Evolutionary conservation across 495 filamentous ascomycete species (phyloP).

Genomic region (Chlorociboria aeruginascens): DNA sequence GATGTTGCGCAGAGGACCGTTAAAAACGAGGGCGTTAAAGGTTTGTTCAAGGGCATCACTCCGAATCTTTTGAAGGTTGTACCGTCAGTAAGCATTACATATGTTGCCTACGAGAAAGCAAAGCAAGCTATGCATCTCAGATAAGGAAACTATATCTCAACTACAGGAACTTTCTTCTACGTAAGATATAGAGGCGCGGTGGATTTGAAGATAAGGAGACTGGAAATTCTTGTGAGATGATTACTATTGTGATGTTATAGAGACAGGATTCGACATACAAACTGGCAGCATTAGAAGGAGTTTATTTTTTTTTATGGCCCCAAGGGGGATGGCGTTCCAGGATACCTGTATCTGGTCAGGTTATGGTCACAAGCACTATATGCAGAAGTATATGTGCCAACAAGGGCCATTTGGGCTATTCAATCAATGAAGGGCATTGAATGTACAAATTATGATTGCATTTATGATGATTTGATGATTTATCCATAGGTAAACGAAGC

Average conservation of each 20-base stretch:
- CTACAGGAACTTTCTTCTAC: background rate
- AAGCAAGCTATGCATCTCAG: conserved; percentile 40
- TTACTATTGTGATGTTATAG: too few species aligned
- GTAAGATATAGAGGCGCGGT: too few species aligned
- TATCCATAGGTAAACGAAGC: too few species aligned
- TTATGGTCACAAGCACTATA: background rate
- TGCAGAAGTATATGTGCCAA: background rate
- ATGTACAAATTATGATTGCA: too few species aligned
- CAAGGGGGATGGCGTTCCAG: conserved; percentile 4
- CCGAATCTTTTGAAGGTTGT: conserved; percentile 96
- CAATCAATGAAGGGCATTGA: too few species aligned
- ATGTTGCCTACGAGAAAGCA: conserved; percentile 93
- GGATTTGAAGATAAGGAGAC: too few species aligned
- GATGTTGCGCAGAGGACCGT: conserved; percentile 79
- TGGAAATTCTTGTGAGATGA: too few species aligned
- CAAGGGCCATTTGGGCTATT: too few species aligned
- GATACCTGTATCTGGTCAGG: conserved; percentile 4
- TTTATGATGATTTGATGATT: too few species aligned
- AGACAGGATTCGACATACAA: too few species aligned
- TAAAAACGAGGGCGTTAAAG: conserved; percentile 68
- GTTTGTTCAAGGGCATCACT: conserved; percentile 89
- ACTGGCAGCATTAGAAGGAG: background rate
- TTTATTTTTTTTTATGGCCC: background rate
- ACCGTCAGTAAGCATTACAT: conserved; percentile 92
- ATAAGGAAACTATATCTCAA: background rate